phyloP scores from a whole-genome alignment of 305 asterid species.

The Rubia peregrina region DNA sequence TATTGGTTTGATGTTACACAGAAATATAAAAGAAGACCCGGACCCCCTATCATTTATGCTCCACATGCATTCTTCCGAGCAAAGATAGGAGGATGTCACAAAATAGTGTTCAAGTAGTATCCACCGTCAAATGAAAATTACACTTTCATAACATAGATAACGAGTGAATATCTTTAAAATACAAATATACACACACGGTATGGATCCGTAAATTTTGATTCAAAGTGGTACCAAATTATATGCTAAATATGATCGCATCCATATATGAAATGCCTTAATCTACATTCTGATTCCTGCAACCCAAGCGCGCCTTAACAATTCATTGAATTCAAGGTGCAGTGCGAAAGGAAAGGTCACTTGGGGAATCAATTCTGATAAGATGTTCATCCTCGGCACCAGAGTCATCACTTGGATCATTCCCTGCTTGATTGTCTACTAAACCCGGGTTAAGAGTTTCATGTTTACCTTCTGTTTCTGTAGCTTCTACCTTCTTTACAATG shows the following conservation, averaged over 20 bases:
- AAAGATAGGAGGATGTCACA: no score
- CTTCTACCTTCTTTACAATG: slow-evolving; percentile 31
- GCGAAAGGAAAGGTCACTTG: slow-evolving; percentile 61
- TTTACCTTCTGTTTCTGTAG: slow-evolving; percentile 28
- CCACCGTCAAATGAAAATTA: no score
- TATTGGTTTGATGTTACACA: no score
- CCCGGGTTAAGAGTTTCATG: slow-evolving; percentile 16
- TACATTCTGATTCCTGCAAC: neutral
- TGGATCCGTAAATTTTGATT: no score
- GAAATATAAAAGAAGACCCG: no score
- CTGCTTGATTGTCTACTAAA: slow-evolving; percentile 22
- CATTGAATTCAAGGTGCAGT: slow-evolving; percentile 25
- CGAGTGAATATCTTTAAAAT: no score
- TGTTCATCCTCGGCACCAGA: slow-evolving; percentile 83
- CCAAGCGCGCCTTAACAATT: neutral
- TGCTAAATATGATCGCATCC: neutral
- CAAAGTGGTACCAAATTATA: no score
- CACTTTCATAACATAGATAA: no score
- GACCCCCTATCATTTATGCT: no score
- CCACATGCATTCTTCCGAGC: no score
- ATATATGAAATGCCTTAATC: neutral
- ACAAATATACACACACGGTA: no score
- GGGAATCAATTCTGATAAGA: slow-evolving; percentile 74
- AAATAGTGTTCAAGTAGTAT: no score
- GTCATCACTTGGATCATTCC: slow-evolving; percentile 66